These are phyloP conservation scores for Paraphaeosphaeria sporulosa DNA, from an alignment of 2,329 filamentous ascomycete genomes.

Conservation along the genomic window DNA sequence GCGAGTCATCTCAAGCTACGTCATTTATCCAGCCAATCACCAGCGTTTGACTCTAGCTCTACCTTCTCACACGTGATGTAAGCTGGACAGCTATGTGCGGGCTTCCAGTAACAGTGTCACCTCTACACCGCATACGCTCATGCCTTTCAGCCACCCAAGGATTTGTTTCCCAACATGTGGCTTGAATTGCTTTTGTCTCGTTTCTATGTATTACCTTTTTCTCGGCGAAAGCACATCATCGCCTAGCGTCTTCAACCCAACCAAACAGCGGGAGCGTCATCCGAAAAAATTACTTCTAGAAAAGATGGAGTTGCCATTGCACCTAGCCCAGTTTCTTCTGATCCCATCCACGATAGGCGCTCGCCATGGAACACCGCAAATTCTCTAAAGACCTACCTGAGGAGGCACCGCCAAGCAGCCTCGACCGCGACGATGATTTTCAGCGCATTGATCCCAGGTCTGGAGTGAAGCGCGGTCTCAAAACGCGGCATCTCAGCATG, in stretches of 20 bases:
- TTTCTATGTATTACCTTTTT: too few species aligned
- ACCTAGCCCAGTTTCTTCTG: neutral
- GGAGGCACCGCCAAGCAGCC: constrained; percentile 10
- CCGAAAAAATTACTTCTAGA: neutral
- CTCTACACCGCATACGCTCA: too few species aligned
- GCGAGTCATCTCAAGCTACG: neutral
- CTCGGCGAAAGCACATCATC: constrained; percentile 2
- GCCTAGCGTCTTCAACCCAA: neutral
- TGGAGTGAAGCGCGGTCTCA: constrained; percentile 73
- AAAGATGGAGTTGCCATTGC: neutral
- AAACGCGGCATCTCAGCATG: constrained; percentile 72
- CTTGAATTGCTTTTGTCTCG: too few species aligned
- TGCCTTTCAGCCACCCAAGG: too few species aligned
- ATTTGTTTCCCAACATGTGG: too few species aligned
- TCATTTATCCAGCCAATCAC: constrained; percentile 2
- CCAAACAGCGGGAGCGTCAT: neutral
- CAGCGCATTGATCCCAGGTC: constrained; percentile 63
- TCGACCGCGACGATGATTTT: constrained; percentile 35
- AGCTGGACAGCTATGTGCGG: neutral
- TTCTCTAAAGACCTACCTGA: constrained; percentile 9
- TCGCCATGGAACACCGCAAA: constrained; percentile 14
- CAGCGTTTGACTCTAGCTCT: neutral
- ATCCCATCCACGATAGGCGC: neutral
- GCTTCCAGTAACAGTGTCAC: too few species aligned
- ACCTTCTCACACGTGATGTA: neutral